These are phyloP conservation scores for Phoma sp. DNA, from an alignment of 2,329 filamentous ascomycete species.

Conservation along the genomic window DNA sequence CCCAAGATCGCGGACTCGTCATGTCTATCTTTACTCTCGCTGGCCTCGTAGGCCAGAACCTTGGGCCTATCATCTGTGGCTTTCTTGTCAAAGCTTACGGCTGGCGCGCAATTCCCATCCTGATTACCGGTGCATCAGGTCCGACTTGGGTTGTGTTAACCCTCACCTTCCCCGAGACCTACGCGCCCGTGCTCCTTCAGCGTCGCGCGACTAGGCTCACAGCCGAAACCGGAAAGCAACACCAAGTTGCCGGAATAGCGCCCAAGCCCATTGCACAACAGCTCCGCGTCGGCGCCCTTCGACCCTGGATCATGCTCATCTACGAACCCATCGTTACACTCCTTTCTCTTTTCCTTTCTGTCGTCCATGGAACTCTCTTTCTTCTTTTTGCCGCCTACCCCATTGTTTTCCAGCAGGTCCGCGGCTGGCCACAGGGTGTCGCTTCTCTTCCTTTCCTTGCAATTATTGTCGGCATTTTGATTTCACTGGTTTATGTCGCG, in stretches of 20 bases:
- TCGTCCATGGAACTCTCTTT: conserved; percentile 49
- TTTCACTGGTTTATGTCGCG: conserved; percentile 26
- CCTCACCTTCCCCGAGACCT: conserved; percentile 88
- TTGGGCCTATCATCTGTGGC: conserved; percentile 69
- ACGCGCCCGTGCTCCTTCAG: conserved; percentile 77
- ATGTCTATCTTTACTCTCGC: conserved; percentile 67
- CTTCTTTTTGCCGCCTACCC: conserved; percentile 58
- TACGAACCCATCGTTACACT: conserved; percentile 61
- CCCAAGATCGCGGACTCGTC: conserved; percentile 67
- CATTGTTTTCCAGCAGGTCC: conserved; percentile 61
- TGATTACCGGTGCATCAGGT: conserved; percentile 71
- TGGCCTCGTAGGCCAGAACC: conserved; percentile 65
- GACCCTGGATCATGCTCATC: conserved; percentile 61
- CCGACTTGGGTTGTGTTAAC: conserved; percentile 71
- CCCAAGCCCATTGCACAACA: conserved; percentile 56
- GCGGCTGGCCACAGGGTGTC: conserved; percentile 62
- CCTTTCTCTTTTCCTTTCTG: conserved; percentile 22
- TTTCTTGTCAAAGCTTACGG: conserved; percentile 72
- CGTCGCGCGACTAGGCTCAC: conserved; percentile 73
- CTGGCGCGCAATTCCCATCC: conserved; percentile 77
- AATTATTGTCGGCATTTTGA: conserved; percentile 63
- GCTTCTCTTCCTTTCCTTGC: conserved; percentile 69
- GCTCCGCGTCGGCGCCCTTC: conserved; percentile 64
- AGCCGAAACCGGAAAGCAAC: conserved; percentile 68
- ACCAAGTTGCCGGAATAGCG: conserved; percentile 54